Evolutionary conservation across 208 protist species (phyloP).

Genomic region (Paratrypanosoma confusum): DNA sequence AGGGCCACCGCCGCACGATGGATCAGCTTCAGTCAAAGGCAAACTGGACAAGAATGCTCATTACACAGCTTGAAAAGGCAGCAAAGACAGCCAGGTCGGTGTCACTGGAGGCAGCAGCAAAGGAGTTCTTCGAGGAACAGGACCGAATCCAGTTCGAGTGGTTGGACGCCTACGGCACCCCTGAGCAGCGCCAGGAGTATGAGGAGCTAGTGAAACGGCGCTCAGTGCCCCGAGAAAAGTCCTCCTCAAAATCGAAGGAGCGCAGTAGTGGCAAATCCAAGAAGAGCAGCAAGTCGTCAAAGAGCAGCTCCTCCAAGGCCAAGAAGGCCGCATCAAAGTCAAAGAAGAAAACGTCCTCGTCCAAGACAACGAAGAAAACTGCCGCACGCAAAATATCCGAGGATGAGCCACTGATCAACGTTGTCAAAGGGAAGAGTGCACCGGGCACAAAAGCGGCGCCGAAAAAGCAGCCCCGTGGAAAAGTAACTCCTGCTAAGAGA

Average conservation of each 20-base stretch:
- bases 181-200: conserved; percentile 83
- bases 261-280: conserved; percentile 18
- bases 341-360: conserved; percentile 19
- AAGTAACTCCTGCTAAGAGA: no score
- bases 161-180: conserved; percentile 79
- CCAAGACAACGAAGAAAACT: conserved; percentile 20
- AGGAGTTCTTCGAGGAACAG: conserved; percentile 75
- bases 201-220: conserved; percentile 67
- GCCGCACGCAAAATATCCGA: conserved; percentile 5
- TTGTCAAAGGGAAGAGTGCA: conserved; percentile 6
- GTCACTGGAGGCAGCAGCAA: conserved; percentile 53
- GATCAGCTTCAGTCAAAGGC: conserved; percentile 72
- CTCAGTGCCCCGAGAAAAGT: conserved; percentile 12
- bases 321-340: conserved; percentile 21
- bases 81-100: conserved; percentile 45
- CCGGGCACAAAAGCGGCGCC: neutral
- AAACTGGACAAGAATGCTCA: conserved; percentile 54
- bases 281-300: conserved; percentile 6
- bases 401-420: conserved; percentile 19
- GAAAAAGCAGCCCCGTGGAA: no score
- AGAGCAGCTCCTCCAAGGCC: conserved; percentile 14
- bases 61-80: conserved; percentile 73
- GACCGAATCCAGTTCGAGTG: conserved; percentile 83
- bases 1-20: conserved; percentile 74
- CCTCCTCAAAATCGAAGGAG: conserved; percentile 13